Percentiles rank a stretch among this genome's conserved stretches.
These are phyloP conservation scores for Pythium oligandrum DNA, from an alignment of 352 stramenopile species.

Conservation along the genomic window DNA sequence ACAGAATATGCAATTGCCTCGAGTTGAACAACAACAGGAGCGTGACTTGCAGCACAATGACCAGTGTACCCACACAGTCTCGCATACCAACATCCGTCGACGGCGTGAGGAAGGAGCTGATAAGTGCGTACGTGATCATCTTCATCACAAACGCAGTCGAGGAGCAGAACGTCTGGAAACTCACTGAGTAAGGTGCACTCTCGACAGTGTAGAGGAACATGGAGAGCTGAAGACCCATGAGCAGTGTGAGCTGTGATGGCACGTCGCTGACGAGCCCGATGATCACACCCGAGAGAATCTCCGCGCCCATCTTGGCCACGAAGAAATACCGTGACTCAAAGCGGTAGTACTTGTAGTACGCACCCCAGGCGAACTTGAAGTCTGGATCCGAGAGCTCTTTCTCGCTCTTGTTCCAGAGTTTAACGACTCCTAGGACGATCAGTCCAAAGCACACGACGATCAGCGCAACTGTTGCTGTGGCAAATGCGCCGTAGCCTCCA, in stretches of 20 bases:
- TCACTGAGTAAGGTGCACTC: conserved; percentile 56
- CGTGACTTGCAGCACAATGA: conserved; percentile 59
- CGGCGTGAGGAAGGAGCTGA: conserved; percentile 66
- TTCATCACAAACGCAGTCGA: conserved; percentile 77
- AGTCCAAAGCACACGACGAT: conserved; percentile 64
- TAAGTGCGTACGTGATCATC: conserved; percentile 79
- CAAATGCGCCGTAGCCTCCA: conserved; percentile 41
- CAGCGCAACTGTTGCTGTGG: conserved; percentile 51
- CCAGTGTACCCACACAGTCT: conserved; percentile 53
- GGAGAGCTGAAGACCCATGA: conserved; percentile 62
- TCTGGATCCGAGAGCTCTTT: conserved; percentile 47
- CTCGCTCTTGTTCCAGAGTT: conserved; percentile 63
- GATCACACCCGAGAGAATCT: conserved; percentile 68
- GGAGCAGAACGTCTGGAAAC: conserved; percentile 69
- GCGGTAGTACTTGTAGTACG: conserved; percentile 82
- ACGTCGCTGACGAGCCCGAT: conserved; percentile 72
- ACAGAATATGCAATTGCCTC: conserved; percentile 67
- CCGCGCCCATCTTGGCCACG: conserved; percentile 70
- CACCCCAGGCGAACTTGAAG: conserved; percentile 77
- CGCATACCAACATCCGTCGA: conserved; percentile 39
- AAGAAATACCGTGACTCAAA: conserved; percentile 67
- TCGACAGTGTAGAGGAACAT: conserved; percentile 78
- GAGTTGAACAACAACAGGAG: conserved; percentile 76
- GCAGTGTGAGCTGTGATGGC: conserved; percentile 63
- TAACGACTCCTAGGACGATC: conserved; percentile 58